Conservation (phyloP, 2,329 filamentous ascomycete species). For the Cladobotryum mycophilum region DNA sequence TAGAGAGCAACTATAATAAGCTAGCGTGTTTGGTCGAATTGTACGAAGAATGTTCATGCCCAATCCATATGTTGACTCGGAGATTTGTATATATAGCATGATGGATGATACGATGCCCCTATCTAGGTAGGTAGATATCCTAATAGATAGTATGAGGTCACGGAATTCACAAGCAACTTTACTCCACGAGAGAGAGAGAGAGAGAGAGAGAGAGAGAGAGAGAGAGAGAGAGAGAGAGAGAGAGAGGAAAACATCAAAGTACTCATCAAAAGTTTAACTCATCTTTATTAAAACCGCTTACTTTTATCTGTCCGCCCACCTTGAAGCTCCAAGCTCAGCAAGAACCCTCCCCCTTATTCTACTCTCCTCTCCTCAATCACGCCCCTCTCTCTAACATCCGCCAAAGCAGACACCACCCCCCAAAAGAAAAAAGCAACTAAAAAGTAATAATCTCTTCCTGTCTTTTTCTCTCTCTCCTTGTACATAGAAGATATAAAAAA, state of each 20-base stretch:
- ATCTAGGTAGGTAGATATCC: not conserved
- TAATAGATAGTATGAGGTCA: not conserved
- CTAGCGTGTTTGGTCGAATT: constrained; percentile 1
- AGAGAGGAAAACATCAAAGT: not conserved
- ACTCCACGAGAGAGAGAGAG: not conserved
- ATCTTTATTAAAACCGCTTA: not conserved
- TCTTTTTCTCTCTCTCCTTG: not conserved
- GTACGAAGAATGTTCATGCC: not conserved
- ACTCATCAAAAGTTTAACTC: not conserved
- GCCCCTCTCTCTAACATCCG: not conserved
- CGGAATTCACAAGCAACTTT: not conserved
- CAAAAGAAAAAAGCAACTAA: not conserved
- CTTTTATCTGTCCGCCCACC: not conserved
- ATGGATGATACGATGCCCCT: not conserved
- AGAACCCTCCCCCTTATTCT: too few relatives aligned
- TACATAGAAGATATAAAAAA: not conserved
- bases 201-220: too few relatives aligned
- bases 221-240: too few relatives aligned
- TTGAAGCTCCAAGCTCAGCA: too few relatives aligned
- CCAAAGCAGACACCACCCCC: not conserved
- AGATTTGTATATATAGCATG: not conserved
- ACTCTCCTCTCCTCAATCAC: not conserved
- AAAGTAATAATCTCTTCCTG: not conserved
- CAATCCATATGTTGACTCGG: not conserved
- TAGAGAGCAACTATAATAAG: constrained; percentile 4